Conservation (phyloP, 1,284 basidiomycete species). For the Ustilago tritici region DNA sequence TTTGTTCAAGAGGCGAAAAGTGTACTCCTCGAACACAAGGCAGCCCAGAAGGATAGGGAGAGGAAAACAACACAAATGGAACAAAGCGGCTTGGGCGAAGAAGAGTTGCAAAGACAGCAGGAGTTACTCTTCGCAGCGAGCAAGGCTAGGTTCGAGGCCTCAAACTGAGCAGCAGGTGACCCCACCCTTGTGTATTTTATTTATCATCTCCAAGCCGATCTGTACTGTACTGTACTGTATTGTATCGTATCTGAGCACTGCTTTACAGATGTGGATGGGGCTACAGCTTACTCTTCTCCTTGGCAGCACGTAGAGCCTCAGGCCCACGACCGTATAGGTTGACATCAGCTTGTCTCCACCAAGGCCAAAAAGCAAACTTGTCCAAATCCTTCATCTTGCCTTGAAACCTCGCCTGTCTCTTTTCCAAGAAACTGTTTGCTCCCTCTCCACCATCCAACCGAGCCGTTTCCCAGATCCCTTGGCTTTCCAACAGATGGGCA, state of each 20-base stretch:
- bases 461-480: constrained; percentile 49
- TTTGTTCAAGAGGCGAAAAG: constrained; percentile 89
- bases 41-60: constrained; percentile 83
- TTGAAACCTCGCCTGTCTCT: constrained; percentile 43
- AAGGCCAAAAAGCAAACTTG: constrained; percentile 55
- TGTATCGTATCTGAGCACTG: too few species aligned
- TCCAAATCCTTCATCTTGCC: constrained; percentile 53
- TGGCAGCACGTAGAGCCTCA: constrained; percentile 30
- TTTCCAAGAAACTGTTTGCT: constrained; percentile 55
- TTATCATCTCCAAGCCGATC: background rate
- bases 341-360: constrained; percentile 57
- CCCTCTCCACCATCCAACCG: constrained; percentile 54
- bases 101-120: constrained; percentile 87
- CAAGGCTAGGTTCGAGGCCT: constrained; percentile 73
- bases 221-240: too few species aligned
- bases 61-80: constrained; percentile 79
- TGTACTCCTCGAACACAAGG: constrained; percentile 93
- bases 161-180: constrained; percentile 36
- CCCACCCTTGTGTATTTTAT: background rate
- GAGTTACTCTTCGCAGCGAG: constrained; percentile 91
- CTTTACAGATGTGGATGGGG: too few species aligned
- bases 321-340: constrained; percentile 25
- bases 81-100: constrained; percentile 88
- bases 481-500: constrained; percentile 54
- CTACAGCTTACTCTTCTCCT: constrained; percentile 16